Base-by-base conservation (phyloP, 2,329 filamentous ascomycete species). In the Trichophyton mentagrophytes region DNA sequence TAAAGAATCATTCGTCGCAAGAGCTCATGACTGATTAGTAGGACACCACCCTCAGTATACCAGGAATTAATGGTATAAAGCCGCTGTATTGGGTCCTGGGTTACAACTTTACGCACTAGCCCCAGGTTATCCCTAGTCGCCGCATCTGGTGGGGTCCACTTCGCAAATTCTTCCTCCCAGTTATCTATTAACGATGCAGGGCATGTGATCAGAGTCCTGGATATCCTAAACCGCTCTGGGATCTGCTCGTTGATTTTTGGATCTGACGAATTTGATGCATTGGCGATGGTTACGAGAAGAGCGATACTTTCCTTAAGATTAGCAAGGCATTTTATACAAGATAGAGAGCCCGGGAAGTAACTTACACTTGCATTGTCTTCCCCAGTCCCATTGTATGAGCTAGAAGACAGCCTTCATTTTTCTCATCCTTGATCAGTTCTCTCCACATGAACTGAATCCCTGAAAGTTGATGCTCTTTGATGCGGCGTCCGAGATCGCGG, bases 371-470 rank as follows among this genome's bases (percentile, higher is more conserved):
- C 85, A 95, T 90, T 0, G 90, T 95, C 75, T 96, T 96, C 15
- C 90, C 90, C 1, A 96, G 75, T 1, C 91, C 91, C 90, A 96
- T 96, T 0, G 88, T 89, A 70, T 96, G 90, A 4, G 90, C 88
- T 20, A 96, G 78, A 11, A 95, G 79, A 69, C 89, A 95, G 1
- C 90, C 90, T 71, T 90, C 85, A 17, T 80, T 79, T 3, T 77
- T 75, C 3, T 79, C 75, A 60, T 85, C 80, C 36, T 80, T 79
- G 4, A 92, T 82, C 51, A 96, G 77, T 64, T 92, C 87, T 65
- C 90, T 85, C 90, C 91, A 96, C 78, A 96, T 82, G 72, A 96
- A 96, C 9, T 86, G 85, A 20, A 96, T 83, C 1, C 91, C 91
- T 0, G 83, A 79, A 55, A 95, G 78, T 69, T 96, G 91, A 71